Conservation (phyloP, 495 filamentous ascomycete species). For the Neurospora sp. region DNA sequence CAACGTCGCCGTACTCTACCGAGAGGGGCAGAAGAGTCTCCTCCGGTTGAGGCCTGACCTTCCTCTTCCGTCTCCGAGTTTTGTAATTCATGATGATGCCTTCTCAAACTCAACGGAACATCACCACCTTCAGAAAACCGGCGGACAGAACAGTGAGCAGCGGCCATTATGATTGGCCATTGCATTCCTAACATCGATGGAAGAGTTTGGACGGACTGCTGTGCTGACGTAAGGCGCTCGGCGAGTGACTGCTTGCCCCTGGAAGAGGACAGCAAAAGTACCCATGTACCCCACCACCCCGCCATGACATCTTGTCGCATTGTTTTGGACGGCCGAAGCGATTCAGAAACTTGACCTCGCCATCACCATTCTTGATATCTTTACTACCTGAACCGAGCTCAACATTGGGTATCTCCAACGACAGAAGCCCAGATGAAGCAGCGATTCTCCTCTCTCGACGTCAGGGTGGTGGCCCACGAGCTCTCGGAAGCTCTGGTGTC, state of each 20-base stretch:
- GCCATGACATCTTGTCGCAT: background rate
- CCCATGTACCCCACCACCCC: background rate
- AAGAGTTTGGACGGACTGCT: background rate
- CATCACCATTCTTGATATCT: background rate
- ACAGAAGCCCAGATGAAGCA: conserved; percentile 67
- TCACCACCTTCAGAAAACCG: background rate
- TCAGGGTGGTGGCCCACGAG: conserved; percentile 89
- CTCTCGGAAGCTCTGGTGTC: conserved; percentile 62
- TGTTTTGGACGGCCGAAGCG: background rate
- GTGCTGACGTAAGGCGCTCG: background rate
- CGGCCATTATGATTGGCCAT: background rate
- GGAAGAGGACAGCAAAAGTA: background rate
- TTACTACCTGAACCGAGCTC: background rate
- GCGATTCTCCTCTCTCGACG: conserved; percentile 87
- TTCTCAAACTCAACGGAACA: background rate
- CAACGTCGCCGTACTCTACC: background rate
- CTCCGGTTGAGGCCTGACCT: background rate
- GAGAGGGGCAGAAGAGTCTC: background rate
- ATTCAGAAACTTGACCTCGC: background rate
- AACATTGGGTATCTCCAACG: background rate
- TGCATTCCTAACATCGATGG: background rate
- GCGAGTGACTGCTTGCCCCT: background rate
- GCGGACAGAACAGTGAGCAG: background rate
- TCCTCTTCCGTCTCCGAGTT: background rate
- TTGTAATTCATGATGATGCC: background rate